Conservation (phyloP, 495 filamentous ascomycete species). For the Extremus antarcticus region DNA sequence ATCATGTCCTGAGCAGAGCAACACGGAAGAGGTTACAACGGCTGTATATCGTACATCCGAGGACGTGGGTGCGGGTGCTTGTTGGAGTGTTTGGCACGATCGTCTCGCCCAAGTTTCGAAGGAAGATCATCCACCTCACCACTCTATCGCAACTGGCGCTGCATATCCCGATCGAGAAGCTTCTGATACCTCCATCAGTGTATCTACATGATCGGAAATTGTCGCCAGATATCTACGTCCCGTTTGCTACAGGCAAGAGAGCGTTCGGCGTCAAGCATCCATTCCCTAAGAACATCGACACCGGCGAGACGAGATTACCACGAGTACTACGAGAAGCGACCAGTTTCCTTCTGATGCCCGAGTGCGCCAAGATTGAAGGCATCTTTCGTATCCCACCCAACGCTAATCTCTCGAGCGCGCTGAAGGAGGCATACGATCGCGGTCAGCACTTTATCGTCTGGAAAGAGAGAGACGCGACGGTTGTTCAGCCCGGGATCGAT, state of each 20-base stretch:
- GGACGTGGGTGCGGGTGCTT: slow-evolving; percentile 44
- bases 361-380: slow-evolving; percentile 38
- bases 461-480: slow-evolving; percentile 30
- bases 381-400: slow-evolving; percentile 43
- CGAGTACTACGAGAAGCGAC: slow-evolving; percentile 42
- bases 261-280: slow-evolving; percentile 35
- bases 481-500: slow-evolving; percentile 26
- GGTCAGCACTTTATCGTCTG: slow-evolving; percentile 42
- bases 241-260: slow-evolving; percentile 36
- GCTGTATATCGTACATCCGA: slow-evolving; percentile 48
- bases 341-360: slow-evolving; percentile 37
- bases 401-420: slow-evolving; percentile 35
- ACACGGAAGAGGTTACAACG: slow-evolving; percentile 43
- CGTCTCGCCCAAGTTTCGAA: slow-evolving; percentile 46
- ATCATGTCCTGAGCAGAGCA: slow-evolving; percentile 42
- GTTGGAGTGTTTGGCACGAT: slow-evolving; percentile 47
- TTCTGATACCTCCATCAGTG: slow-evolving; percentile 41
- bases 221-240: slow-evolving; percentile 36
- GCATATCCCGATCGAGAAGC: slow-evolving; percentile 39
- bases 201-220: slow-evolving; percentile 44
- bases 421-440: slow-evolving; percentile 44
- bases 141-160: slow-evolving; percentile 38
- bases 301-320: slow-evolving; percentile 35
- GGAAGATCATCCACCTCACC: slow-evolving; percentile 45
- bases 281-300: slow-evolving; percentile 29